phyloP scores from a whole-genome alignment of 306 rosid genomes.

The Inga leiocalycina region DNA sequence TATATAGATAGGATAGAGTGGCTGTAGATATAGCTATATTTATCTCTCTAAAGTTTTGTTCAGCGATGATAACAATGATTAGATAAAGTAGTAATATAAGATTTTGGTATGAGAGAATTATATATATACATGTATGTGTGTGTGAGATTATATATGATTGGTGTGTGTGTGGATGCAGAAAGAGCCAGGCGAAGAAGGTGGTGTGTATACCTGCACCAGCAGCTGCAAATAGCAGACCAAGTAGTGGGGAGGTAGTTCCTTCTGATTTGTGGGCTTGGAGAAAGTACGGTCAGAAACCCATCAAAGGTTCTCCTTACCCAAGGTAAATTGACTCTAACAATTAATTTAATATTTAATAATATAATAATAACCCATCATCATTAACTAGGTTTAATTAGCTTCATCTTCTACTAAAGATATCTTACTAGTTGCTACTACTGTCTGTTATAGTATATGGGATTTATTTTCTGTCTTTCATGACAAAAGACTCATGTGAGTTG shows the following conservation, averaged over 20 bases:
- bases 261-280: constrained; percentile 96
- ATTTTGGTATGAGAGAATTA: no score
- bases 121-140: no score
- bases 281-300: constrained; percentile 94
- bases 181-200: constrained; percentile 78
- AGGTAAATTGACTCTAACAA: constrained; percentile 42
- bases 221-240: constrained; percentile 66
- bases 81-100: not conserved
- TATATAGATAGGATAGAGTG: not conserved
- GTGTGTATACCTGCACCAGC: constrained; percentile 88
- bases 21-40: not conserved
- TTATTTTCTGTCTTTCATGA: not conserved
- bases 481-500: not conserved
- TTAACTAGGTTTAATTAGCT: not conserved
- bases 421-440: not conserved
- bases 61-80: not conserved
- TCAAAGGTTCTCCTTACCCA: constrained; percentile 92
- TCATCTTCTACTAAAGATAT: not conserved
- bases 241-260: constrained; percentile 79
- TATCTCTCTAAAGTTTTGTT: not conserved
- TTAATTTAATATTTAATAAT: not conserved
- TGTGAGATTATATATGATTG: not conserved
- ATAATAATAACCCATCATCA: not conserved
- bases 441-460: no score
- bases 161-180: constrained; percentile 40